Conservation (phyloP, 495 filamentous ascomycete genomes). For the Penicillium diatomitis region DNA sequence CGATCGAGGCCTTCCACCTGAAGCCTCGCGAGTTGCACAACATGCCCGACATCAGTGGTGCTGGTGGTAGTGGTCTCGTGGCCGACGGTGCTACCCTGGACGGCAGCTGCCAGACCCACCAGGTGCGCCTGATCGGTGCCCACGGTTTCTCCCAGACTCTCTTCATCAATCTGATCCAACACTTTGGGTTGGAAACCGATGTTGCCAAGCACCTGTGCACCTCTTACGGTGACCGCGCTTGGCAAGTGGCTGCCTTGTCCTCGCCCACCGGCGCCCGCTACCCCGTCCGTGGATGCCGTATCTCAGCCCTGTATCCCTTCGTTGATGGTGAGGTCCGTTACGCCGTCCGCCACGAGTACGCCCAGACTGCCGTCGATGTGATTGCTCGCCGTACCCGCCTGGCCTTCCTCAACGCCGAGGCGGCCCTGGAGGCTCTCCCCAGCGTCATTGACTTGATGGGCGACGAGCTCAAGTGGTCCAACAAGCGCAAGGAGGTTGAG, state of each 20-base stretch:
- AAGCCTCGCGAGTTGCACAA: constrained; percentile 46
- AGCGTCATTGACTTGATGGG: constrained; percentile 87
- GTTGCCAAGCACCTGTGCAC: constrained; percentile 84
- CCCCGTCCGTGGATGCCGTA: constrained; percentile 76
- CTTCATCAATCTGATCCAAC: constrained; percentile 97
- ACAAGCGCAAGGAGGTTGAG: constrained; percentile 64
- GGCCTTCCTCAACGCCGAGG: constrained; percentile 93
- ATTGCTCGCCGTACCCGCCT: constrained; percentile 79
- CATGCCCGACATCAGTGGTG: constrained; percentile 69
- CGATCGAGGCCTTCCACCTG: constrained; percentile 69
- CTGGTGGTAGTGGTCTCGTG: constrained; percentile 49
- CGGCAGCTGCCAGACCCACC: constrained; percentile 84
- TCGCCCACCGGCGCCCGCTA: constrained; percentile 74
- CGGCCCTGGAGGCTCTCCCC: constrained; percentile 84
- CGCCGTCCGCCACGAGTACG: constrained; percentile 83
- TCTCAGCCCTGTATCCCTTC: constrained; percentile 81
- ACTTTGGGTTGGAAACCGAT: constrained; percentile 91
- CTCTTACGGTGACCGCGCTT: constrained; percentile 91
- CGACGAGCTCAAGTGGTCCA: constrained; percentile 78
- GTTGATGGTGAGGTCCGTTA: constrained; percentile 96
- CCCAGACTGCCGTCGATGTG: constrained; percentile 88
- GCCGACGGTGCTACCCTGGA: constrained; percentile 70
- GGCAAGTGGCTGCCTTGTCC: constrained; percentile 85
- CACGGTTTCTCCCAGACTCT: constrained; percentile 93
- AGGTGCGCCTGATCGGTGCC: constrained; percentile 81